Conservation (phyloP, 164 flowering plant species). For the Nelumbo lutea region DNA sequence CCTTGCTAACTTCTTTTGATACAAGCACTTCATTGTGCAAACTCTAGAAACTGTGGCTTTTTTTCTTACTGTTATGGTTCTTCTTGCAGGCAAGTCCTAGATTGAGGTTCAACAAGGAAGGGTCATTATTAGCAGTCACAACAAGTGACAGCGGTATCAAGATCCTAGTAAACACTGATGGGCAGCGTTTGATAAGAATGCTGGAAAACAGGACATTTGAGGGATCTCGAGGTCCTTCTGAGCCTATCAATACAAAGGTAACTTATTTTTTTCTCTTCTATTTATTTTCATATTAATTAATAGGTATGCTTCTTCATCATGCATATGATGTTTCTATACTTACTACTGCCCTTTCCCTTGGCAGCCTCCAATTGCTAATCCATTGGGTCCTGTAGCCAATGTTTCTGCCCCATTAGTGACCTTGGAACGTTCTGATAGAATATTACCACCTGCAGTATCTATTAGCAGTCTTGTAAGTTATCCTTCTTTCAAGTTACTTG, state of each 20-base stretch:
- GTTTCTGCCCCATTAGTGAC: slow-evolving; percentile 29
- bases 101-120: slow-evolving; percentile 54
- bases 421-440: slow-evolving; percentile 39
- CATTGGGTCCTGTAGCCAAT: slow-evolving; percentile 33
- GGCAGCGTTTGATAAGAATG: slow-evolving; percentile 39
- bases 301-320: no score
- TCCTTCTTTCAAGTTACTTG: background rate
- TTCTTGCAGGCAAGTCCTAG: slow-evolving; percentile 44
- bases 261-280: background rate
- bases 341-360: background rate
- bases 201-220: slow-evolving; percentile 38
- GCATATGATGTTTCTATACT: no score
- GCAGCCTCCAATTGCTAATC: slow-evolving; percentile 42
- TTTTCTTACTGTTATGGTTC: background rate
- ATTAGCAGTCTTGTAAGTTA: slow-evolving; percentile 34
- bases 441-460: slow-evolving; percentile 31
- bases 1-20: background rate
- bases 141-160: slow-evolving; percentile 54
- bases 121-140: slow-evolving; percentile 48
- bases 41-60: background rate
- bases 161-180: slow-evolving; percentile 45
- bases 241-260: slow-evolving; percentile 43
- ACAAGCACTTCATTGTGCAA: background rate
- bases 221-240: slow-evolving; percentile 38
- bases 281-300: no score